Evolutionary conservation across 2,329 filamentous ascomycete species (phyloP), one percentile per base, ranked within the genome.

Genomic region (Trichoderma koningii): DNA sequence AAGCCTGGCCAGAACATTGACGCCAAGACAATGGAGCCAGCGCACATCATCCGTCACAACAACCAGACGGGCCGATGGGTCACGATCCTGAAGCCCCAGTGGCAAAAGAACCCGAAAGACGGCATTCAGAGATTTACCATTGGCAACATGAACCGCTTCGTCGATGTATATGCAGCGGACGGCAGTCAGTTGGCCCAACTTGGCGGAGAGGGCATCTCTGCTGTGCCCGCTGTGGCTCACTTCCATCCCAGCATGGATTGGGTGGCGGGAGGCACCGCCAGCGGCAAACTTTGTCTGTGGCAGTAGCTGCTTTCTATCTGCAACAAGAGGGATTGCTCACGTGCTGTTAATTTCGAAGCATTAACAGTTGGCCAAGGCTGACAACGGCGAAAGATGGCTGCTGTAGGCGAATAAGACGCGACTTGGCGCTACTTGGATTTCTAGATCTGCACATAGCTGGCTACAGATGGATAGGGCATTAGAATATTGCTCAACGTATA

Each of bases 41-140:
- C 83, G 0, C 83, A 87, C 0, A 80, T 86, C 1, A 85, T 98
- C 0, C 82, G 82, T 12, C 95, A 99, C 73, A 99, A 99, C 73
- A 97, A 97, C 73, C 95, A 99, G 78, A 98, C 93, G 0, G 95
- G 94, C 0, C 84, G 93, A 63, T 97, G 92, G 92, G 93, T 97
- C 0, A 96, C 92, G 0, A 97, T 85, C 41, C 76, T 83, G 74
- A 96, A 83, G 84, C 95, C 75, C 0, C 92, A 97, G 71, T 99
- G 95, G 95, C 95, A 99, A 76, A 81, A 85, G 38, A 83, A 85
- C 52, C 94, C 95, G 0, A 79, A 83, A 41, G 92, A 95, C 66
- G 88, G 89, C 7, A 87, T 96, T 5, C 89, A 96, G 68, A 92
- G 94, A 67, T 93, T 99, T 71, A 91, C 87, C 26, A 94, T 99